phyloP scores from a whole-genome alignment of 2,329 filamentous ascomycete species.

The Blastomyces gilchristii region DNA sequence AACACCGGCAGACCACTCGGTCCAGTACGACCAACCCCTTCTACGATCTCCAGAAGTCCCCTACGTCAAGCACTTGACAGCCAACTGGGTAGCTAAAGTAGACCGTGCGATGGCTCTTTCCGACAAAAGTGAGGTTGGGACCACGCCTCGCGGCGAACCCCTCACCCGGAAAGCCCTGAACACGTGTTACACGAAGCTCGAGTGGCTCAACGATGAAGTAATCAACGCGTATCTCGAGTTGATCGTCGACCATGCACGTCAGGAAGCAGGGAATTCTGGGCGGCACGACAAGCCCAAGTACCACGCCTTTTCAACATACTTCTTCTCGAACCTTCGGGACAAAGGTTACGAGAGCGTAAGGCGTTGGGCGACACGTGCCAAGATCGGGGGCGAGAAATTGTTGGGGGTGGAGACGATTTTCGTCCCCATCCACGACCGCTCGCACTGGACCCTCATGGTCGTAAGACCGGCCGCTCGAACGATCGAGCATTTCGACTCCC shows the following conservation, averaged over 20 bases:
- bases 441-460: conserved; percentile 42
- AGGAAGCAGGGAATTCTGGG: conserved; percentile 25
- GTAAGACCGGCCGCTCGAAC: conserved; percentile 34
- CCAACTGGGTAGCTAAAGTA: conserved; percentile 29
- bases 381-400: conserved; percentile 37
- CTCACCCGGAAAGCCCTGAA: conserved; percentile 29
- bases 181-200: conserved; percentile 27
- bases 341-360: conserved; percentile 31
- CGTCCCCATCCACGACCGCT: conserved; percentile 37
- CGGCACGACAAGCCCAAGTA: conserved; percentile 28
- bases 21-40: conserved; percentile 1
- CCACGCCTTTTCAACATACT: conserved; percentile 38
- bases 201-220: conserved; percentile 39
- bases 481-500: conserved; percentile 41
- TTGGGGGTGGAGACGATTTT: conserved; percentile 39
- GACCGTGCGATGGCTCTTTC: conserved; percentile 22
- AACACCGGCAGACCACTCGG: neutral
- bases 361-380: conserved; percentile 39
- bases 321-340: conserved; percentile 34
- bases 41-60: conserved; percentile 19
- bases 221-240: conserved; percentile 38
- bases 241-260: conserved; percentile 31
- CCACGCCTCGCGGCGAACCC: conserved; percentile 27
- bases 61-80: conserved; percentile 28
- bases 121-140: conserved; percentile 22